Percentiles rank a stretch among this genome's conserved stretches.
These are phyloP conservation scores for Acer yangbiense DNA, from an alignment of 345 rosid genomes.

Conservation along the genomic window DNA sequence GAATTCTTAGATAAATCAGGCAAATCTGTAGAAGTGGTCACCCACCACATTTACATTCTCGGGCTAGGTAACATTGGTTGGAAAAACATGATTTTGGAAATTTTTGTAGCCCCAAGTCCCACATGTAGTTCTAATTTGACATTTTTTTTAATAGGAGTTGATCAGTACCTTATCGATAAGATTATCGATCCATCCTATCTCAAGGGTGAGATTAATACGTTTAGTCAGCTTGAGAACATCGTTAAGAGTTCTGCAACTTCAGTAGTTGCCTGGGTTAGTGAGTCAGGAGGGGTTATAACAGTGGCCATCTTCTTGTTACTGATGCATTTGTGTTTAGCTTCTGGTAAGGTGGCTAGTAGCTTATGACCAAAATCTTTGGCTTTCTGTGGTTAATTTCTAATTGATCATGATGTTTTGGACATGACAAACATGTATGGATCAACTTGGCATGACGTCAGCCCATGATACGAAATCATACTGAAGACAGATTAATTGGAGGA, in stretches of 20 bases:
- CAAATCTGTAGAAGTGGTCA: too few relatives aligned
- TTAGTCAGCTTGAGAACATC: too few relatives aligned
- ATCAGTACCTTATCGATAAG: too few relatives aligned
- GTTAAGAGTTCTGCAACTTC: slow-evolving; percentile 56
- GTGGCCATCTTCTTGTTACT: slow-evolving; percentile 77
- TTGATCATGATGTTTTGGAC: neutral
- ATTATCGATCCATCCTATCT: too few relatives aligned
- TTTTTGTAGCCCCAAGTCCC: too few relatives aligned
- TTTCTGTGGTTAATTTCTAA: slow-evolving; percentile 9
- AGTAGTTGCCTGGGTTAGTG: slow-evolving; percentile 87
- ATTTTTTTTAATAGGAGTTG: too few relatives aligned
- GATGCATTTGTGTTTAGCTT: slow-evolving; percentile 88
- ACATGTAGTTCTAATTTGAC: too few relatives aligned
- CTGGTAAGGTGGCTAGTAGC: slow-evolving; percentile 53
- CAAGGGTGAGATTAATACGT: too few relatives aligned
- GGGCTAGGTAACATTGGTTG: too few relatives aligned
- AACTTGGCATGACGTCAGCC: slow-evolving; percentile 76
- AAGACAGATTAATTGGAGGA: slow-evolving; percentile 87
- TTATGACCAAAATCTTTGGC: neutral
- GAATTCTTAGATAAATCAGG: too few relatives aligned
- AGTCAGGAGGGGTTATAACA: slow-evolving; percentile 95
- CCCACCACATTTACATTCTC: too few relatives aligned
- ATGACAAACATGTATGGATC: slow-evolving; percentile 75
- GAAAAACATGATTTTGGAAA: too few relatives aligned
- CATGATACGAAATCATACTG: slow-evolving; percentile 84